phyloP scores from a whole-genome alignment of 2,329 filamentous ascomycete species.

The Ceratocystis alfenasii region DNA sequence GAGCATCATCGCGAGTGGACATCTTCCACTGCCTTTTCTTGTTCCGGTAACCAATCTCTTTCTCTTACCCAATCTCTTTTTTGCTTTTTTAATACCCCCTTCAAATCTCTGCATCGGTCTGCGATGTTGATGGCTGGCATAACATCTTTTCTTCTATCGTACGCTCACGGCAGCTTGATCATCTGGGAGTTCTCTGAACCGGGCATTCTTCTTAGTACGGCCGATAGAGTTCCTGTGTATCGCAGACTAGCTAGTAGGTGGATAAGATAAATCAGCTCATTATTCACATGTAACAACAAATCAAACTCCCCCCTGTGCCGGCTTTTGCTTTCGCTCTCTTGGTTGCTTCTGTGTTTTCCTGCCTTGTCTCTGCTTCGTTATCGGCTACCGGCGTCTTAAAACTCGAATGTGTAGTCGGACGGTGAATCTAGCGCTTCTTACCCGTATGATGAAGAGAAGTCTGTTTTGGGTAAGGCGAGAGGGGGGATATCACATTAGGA shows the following conservation, averaged over 20 bases:
- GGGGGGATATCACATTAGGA: background rate
- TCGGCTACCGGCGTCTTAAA: background rate
- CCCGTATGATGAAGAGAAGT: background rate
- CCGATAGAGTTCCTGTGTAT: background rate
- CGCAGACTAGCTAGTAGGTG: background rate
- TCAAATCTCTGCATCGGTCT: background rate
- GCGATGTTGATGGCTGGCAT: background rate
- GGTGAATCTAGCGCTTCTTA: background rate
- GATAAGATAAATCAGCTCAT: background rate
- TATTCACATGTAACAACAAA: background rate
- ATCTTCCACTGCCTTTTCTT: background rate
- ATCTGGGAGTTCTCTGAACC: background rate
- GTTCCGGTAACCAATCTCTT: constrained; percentile 20
- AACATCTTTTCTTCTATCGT: background rate
- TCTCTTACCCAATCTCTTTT: constrained; percentile 10
- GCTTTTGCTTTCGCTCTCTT: constrained; percentile 25
- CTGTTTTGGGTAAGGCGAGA: background rate
- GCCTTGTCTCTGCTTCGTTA: background rate
- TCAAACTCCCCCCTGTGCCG: background rate
- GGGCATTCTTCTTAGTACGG: background rate
- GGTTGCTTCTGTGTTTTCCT: background rate
- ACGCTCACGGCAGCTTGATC: background rate
- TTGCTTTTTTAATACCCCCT: constrained; percentile 18
- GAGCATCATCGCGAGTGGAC: background rate
- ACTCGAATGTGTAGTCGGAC: background rate